Base-by-base conservation (phyloP, 176 grass and related monocot genomes). In the Alopecurus myosuroides region DNA sequence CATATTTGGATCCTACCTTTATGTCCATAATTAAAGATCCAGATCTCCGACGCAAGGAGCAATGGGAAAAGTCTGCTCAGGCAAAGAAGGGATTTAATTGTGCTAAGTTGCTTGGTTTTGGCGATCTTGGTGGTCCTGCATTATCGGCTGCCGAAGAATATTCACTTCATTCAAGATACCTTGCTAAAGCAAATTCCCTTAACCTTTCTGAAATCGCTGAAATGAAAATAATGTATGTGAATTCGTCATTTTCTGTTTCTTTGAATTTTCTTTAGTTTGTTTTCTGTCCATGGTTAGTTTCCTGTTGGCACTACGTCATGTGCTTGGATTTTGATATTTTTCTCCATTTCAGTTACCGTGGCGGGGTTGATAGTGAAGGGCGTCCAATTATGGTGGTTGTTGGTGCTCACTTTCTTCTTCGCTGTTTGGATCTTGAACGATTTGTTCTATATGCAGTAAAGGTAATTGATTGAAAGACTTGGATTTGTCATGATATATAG, bases 11-110 rank as follows among this genome's bases (percentile, higher is more conserved):
- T 86, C 97, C 97, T 23, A 78, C 91, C 4, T 99, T 99, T 84
- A 99, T 99, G 97, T 99, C 97, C 64, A 79, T 99, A 82, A 94
- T 94, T 78, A 99, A 99, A 86, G 97, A 99, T 81, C 97, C 97
- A 0, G 94, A 99, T 90, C 86, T 94, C 31, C 44, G 84, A 51
- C 89, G 91, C 29, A 89, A 81, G 79, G 97, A 99, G 61, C 97
- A 99, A 51, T 95, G 94, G 88, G 91, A 94, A 86, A 95, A 90
- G 52, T 88, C 92, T 45, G 86, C 84, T 42, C 94, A 94, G 82
- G 78, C 90, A 73, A 88, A 94, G 57, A 99, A 91, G 78, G 94
- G 97, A 81, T 94, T 99, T 77, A 96, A 97, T 81, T 99, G 83
- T 92, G 91, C 88, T 77, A 92, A 88, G 61, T 65, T 99, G 61